These are phyloP conservation scores for Clavispora carvajalis DNA, from an alignment of 805 yeast genomes.

Conservation along the genomic window DNA sequence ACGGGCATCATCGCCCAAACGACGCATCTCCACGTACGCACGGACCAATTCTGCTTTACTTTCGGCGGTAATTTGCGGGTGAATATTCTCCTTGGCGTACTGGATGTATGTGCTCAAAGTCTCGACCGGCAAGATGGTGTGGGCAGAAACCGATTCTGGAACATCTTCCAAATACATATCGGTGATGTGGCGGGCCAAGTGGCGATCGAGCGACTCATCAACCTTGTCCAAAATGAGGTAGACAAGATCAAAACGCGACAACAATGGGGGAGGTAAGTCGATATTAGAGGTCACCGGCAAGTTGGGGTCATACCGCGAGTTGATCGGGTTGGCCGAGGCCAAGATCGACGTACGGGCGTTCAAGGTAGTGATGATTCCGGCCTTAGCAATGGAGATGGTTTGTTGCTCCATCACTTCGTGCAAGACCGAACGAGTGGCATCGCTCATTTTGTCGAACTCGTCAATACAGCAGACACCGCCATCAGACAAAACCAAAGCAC, in stretches of 20 bases:
- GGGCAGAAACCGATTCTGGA: slow-evolving; percentile 64
- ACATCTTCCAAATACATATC: slow-evolving; percentile 85
- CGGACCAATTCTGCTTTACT: slow-evolving; percentile 84
- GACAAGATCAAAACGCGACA: slow-evolving; percentile 92
- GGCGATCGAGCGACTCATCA: slow-evolving; percentile 78
- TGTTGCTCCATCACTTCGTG: slow-evolving; percentile 99
- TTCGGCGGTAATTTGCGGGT: slow-evolving; percentile 73
- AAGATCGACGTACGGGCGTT: slow-evolving; percentile 94
- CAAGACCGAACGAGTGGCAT: slow-evolving; percentile 85
- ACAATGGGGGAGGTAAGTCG: slow-evolving; percentile 92
- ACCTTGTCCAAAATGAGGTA: slow-evolving; percentile 89
- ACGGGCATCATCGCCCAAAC: slow-evolving; percentile 86
- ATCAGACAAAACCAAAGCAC: slow-evolving; percentile 93
- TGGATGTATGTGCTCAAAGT: slow-evolving; percentile 84
- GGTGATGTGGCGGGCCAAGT: slow-evolving; percentile 85
- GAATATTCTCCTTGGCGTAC: slow-evolving; percentile 81
- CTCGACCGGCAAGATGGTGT: slow-evolving; percentile 78
- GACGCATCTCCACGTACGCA: slow-evolving; percentile 90
- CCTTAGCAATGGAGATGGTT: slow-evolving; percentile 96
- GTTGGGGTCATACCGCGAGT: slow-evolving; percentile 91
- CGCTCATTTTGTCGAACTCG: slow-evolving; percentile 97
- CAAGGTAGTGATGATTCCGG: slow-evolving; percentile 94
- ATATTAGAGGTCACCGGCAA: slow-evolving; percentile 92
- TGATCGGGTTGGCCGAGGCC: slow-evolving; percentile 96
- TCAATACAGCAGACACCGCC: slow-evolving; percentile 99